Percentiles rank a stretch among this genome's conserved stretches.
Conservation (phyloP, 768 basidiomycete genomes). For the Neoboletus subvelutipes region DNA sequence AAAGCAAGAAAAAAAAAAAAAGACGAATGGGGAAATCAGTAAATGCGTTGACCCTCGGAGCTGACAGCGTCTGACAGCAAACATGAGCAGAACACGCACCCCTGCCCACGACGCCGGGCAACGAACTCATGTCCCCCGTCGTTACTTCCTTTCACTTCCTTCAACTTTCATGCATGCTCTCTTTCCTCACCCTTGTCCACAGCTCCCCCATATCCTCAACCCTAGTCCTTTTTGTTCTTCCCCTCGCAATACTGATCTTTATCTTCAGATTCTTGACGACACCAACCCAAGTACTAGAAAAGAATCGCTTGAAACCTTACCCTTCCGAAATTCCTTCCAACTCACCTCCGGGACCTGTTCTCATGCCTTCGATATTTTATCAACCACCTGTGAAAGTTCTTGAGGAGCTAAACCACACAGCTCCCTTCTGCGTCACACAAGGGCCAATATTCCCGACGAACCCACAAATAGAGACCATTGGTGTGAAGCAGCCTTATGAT, state of each 20-base stretch:
- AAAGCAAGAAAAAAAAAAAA: neutral
- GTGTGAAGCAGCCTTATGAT: slow-evolving; percentile 56
- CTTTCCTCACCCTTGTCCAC: slow-evolving; percentile 13
- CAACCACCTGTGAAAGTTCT: slow-evolving; percentile 6
- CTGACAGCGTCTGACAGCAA: slow-evolving; percentile 7
- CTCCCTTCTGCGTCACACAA: slow-evolving; percentile 1
- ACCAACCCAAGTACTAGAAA: neutral
- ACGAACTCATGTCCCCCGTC: slow-evolving; percentile 7
- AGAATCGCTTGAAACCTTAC: neutral
- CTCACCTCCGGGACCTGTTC: neutral
- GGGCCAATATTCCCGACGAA: neutral
- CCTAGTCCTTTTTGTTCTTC: slow-evolving; percentile 1
- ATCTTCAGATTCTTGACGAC: slow-evolving; percentile 1
- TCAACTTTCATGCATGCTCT: slow-evolving; percentile 11
- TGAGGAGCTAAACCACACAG: slow-evolving; percentile 3
- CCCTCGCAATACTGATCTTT: slow-evolving; percentile 10
- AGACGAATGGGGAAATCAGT: slow-evolving; percentile 14
- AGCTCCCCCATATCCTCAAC: neutral
- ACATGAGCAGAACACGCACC: slow-evolving; percentile 32
- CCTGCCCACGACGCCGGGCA: slow-evolving; percentile 7
- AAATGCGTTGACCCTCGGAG: neutral
- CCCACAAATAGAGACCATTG: slow-evolving; percentile 12
- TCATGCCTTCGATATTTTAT: slow-evolving; percentile 23
- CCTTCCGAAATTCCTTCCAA: neutral
- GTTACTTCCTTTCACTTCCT: neutral